These are phyloP conservation scores for Nowakowskiella sp. DNA, from an alignment of 192 early-diverging fungal genomes.

Conservation along the genomic window DNA sequence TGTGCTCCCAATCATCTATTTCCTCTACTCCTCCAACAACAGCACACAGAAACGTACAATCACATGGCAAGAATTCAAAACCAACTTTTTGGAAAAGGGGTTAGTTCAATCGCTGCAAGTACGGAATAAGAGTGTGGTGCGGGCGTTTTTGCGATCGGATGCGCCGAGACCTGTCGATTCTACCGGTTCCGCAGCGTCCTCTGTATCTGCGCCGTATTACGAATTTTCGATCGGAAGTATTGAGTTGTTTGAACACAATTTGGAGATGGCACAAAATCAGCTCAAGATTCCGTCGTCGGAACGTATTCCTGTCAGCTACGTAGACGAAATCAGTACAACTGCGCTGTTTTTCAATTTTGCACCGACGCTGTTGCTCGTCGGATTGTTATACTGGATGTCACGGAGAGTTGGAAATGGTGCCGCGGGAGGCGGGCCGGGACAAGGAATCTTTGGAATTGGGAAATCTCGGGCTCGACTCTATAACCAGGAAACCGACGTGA, in stretches of 20 bases:
- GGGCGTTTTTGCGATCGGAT: slow-evolving; percentile 68
- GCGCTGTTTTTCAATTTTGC: slow-evolving; percentile 81
- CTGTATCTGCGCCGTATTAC: slow-evolving; percentile 25
- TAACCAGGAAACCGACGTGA: slow-evolving; percentile 93
- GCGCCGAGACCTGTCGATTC: slow-evolving; percentile 25
- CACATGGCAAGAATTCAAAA: slow-evolving; percentile 89
- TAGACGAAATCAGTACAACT: slow-evolving; percentile 65
- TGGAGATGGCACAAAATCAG: slow-evolving; percentile 84
- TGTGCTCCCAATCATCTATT: slow-evolving; percentile 19
- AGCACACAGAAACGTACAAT: slow-evolving; percentile 42
- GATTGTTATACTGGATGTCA: slow-evolving; percentile 80
- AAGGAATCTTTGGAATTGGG: slow-evolving; percentile 93
- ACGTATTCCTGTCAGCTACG: slow-evolving; percentile 87
- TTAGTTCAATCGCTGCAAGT: slow-evolving; percentile 85
- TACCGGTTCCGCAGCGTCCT: slow-evolving; percentile 3
- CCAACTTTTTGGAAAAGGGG: slow-evolving; percentile 81
- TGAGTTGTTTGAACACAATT: slow-evolving; percentile 87
- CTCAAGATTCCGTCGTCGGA: slow-evolving; percentile 82
- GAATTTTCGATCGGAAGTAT: slow-evolving; percentile 90
- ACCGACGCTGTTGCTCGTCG: slow-evolving; percentile 84
- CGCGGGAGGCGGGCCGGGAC: slow-evolving; percentile 36
- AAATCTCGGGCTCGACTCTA: slow-evolving; percentile 93
- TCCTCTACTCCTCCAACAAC: slow-evolving; percentile 14
- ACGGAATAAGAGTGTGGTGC: slow-evolving; percentile 76
- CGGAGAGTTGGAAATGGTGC: slow-evolving; percentile 62